A percentile compares a stretch with the other conserved stretches of the same genome.
These are phyloP conservation scores for Penicillium sp. DNA, from an alignment of 2,329 filamentous ascomycete species.

Conservation along the genomic window DNA sequence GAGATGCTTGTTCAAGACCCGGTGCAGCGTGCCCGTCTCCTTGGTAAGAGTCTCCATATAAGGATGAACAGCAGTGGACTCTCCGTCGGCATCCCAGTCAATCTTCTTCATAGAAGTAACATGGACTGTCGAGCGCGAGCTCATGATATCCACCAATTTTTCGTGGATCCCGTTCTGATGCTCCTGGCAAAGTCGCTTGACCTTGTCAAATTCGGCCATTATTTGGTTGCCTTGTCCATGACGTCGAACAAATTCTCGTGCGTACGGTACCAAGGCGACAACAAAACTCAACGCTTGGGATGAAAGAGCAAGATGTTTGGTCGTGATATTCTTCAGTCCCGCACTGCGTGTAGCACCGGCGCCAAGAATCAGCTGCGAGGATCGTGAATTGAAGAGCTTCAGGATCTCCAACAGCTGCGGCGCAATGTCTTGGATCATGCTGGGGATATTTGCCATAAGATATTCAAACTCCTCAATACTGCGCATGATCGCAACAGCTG, in stretches of 20 bases:
- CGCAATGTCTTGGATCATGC: slow-evolving; percentile 79
- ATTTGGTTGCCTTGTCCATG: slow-evolving; percentile 55
- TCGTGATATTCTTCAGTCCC: slow-evolving; percentile 91
- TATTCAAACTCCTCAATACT: slow-evolving; percentile 79
- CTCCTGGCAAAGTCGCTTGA: slow-evolving; percentile 75
- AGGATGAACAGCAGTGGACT: slow-evolving; percentile 49
- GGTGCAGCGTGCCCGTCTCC: slow-evolving; percentile 77
- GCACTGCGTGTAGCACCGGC: slow-evolving; percentile 85
- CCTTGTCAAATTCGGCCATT: slow-evolving; percentile 82
- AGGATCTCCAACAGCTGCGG: slow-evolving; percentile 75
- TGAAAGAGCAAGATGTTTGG: slow-evolving; percentile 86
- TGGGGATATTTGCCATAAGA: slow-evolving; percentile 77
- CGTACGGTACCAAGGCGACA: slow-evolving; percentile 77
- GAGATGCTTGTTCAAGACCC: slow-evolving; percentile 75
- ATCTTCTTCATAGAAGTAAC: slow-evolving; percentile 68
- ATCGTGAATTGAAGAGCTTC: slow-evolving; percentile 89
- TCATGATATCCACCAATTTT: slow-evolving; percentile 91
- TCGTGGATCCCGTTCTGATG: slow-evolving; percentile 88
- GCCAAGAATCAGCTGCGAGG: slow-evolving; percentile 92
- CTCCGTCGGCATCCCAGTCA: slow-evolving; percentile 60
- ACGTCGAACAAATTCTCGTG: slow-evolving; percentile 83
- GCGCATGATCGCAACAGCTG: slow-evolving; percentile 71
- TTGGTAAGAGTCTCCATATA: slow-evolving; percentile 86
- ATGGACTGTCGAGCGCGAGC: slow-evolving; percentile 65
- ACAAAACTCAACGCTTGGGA: slow-evolving; percentile 85